Percentiles rank a stretch among this genome's conserved stretches.
phyloP scores from a whole-genome alignment of 2,329 filamentous ascomycete species.

The Lasiodiplodia hormozganensis region DNA sequence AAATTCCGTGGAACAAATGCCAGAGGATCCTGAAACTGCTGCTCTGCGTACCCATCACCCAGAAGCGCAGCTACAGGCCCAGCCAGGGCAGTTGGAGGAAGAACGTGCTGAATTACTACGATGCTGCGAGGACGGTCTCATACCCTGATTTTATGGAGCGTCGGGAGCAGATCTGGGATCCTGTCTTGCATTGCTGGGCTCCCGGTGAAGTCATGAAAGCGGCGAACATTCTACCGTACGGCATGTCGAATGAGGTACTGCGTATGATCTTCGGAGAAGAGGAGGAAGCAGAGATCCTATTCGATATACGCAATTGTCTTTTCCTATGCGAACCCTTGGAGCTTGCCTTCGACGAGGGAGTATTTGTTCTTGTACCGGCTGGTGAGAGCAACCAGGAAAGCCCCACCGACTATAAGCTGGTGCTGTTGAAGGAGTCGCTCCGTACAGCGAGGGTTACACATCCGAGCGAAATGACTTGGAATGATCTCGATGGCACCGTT shows the following conservation, averaged over 20 bases:
- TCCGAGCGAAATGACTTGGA: not conserved
- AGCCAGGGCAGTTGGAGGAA: not conserved
- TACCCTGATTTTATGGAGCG: not conserved
- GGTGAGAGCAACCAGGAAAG: not conserved
- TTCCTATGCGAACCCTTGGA: not conserved
- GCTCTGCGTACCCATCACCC: not conserved
- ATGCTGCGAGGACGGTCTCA: not conserved
- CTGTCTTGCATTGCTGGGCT: not conserved
- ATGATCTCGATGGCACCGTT: not conserved
- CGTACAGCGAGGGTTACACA: not conserved
- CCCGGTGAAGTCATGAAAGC: not conserved
- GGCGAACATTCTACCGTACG: slow-evolving; percentile 1
- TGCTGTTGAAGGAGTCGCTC: not conserved
- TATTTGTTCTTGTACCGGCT: not conserved
- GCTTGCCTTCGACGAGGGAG: not conserved
- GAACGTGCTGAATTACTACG: not conserved
- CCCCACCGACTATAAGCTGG: not conserved
- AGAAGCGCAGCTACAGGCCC: not conserved
- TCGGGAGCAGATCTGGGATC: not conserved
- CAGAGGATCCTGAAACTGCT: not conserved
- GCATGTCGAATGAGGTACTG: not conserved
- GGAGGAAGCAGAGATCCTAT: not conserved
- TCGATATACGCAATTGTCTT: not conserved
- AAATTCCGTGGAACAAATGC: not conserved
- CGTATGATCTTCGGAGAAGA: not conserved